phyloP scores from a whole-genome alignment of 768 basidiomycete species.

The Melanogaster broomeanus region DNA sequence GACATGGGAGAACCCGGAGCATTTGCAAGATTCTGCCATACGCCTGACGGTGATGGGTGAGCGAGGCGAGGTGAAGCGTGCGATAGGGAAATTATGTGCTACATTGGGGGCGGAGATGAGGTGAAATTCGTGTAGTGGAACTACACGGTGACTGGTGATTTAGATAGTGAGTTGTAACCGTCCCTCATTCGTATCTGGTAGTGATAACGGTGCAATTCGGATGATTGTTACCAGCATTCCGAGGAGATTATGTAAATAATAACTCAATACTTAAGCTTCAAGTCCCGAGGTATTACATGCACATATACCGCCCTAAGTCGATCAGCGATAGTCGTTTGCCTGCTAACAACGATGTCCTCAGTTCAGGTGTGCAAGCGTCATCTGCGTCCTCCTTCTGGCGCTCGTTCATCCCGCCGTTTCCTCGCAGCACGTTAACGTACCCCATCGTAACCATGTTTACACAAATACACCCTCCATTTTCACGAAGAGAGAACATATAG shows the following conservation, averaged over 20 bases:
- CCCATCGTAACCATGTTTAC: no score
- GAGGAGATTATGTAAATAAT: no score
- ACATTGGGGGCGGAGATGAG: conserved; percentile 40
- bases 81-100: conserved; percentile 55
- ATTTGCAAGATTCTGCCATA: conserved; percentile 40
- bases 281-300: no score
- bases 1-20: conserved; percentile 28
- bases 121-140: conserved; percentile 15
- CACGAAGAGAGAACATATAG: conserved; percentile 28
- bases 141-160: neutral
- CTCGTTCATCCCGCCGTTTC: conserved; percentile 42
- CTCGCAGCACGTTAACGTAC: no score
- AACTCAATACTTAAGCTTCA: no score
- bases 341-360: conserved; percentile 1
- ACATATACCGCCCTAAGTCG: no score
- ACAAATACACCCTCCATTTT: conserved; percentile 19
- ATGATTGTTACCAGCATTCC: no score
- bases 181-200: no score
- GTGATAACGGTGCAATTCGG: no score
- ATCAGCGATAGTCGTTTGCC: no score
- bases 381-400: conserved; percentile 61
- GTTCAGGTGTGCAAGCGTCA: neutral
- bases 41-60: conserved; percentile 91
- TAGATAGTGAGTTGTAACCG: no score
- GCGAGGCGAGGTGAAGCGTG: conserved; percentile 70